Evolutionary conservation across 1,284 basidiomycete species (phyloP), one percentile per base, ranked within the genome.

Genomic region (Ustilago loliicola): DNA sequence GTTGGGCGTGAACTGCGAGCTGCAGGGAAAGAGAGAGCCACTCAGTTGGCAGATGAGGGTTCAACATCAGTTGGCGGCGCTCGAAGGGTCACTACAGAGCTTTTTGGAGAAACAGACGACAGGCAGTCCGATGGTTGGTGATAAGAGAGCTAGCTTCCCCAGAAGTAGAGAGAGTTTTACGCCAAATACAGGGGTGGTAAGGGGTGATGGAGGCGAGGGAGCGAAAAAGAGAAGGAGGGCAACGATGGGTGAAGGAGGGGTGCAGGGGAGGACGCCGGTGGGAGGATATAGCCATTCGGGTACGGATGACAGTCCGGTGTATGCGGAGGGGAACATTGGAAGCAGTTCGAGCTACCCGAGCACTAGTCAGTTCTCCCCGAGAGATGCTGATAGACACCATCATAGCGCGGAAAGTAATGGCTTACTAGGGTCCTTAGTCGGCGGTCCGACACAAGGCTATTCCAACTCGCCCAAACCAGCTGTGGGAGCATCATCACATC

Each of bases 1-100:
- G 9, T 32, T 73, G n/a, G 71, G 65, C 1, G 61, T 73, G 15
- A 64, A 25, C 21, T 73, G 71, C 54, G 71, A 73, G 42, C 34
- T 73, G 55, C 71, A 73, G 50, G 71, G 65, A 23, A 67, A 68
- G 29, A 63, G 65, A 25, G 65, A 73, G n/a, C 61, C 71, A 32
- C 34, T 73, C 19, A 73, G 71, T 32, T 73, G 71, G 71, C 71
- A 73, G 61, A 73, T 65, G 71, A 27, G 61, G n/a, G 71, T 73
- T 2, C 71, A 73, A 29, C 60, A 73, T 58, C 71, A 73, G 48
- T 48, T 73, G 11, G 71, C 71, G 3, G 65, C 71, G 0, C 36
- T 73, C 27, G 71, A 73, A 32, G 71, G 71, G 2, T 56, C 56
- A 13, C 38, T 73, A 27, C 71, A 73, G 53, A 68, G 38, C 34